A percentile compares a stretch with the other conserved stretches of the same genome.
Evolutionary conservation across 176 grass and related monocot genomes (phyloP).

Genomic region (Oryza australiensis): DNA sequence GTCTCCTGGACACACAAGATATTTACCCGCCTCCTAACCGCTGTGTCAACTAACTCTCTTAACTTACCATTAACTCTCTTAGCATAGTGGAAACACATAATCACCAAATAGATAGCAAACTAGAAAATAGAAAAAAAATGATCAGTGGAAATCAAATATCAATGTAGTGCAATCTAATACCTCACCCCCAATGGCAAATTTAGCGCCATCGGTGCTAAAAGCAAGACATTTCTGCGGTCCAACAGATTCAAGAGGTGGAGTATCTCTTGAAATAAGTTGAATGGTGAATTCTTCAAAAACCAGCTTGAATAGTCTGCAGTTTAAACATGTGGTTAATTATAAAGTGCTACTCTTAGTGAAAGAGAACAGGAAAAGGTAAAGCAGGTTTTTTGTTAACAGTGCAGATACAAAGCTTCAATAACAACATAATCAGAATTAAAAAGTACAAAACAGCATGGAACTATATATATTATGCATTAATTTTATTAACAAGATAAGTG

Average conservation of each 20-base stretch:
- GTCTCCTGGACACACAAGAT: too few species aligned
- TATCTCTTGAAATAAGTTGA: conserved; percentile 59
- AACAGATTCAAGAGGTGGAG: conserved; percentile 63
- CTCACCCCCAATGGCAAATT: conserved; percentile 92
- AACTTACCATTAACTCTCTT: too few species aligned
- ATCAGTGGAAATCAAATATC: neutral
- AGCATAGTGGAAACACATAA: neutral
- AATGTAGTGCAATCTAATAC: conserved; percentile 43
- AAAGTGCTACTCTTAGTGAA: conserved; percentile 18
- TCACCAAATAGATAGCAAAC: neutral
- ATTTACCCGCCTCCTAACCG: too few species aligned
- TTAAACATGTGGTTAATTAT: conserved; percentile 1
- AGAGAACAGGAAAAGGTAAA: conserved; percentile 9
- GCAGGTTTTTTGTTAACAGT: neutral
- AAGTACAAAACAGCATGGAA: neutral
- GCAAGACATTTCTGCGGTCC: conserved; percentile 87
- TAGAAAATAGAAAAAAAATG: neutral
- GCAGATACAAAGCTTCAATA: neutral
- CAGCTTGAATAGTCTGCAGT: conserved; percentile 73
- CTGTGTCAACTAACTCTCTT: too few species aligned
- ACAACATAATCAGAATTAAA: neutral
- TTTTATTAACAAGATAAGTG: conserved; percentile 17
- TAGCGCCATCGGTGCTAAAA: conserved; percentile 93
- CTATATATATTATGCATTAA: neutral
- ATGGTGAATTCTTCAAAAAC: conserved; percentile 57